Conservation (phyloP, 1,139 yeast genomes). For the Saccharomyces pastorianus region DNA sequence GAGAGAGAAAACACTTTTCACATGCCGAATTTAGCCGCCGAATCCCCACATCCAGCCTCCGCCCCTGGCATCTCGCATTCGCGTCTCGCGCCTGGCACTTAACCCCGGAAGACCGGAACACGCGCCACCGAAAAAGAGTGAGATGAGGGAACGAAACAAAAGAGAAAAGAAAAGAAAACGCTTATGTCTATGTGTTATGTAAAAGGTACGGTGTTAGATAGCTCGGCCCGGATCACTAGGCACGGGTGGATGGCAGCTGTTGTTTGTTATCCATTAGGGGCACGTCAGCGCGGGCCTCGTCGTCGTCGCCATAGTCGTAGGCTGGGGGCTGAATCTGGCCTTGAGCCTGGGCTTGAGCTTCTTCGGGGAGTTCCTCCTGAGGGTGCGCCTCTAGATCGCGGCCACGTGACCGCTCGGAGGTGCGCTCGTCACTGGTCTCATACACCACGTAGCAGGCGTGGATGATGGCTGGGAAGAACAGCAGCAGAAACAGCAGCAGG, state of each 20-base stretch:
- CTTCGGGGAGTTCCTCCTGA: background rate
- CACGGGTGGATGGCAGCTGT: background rate
- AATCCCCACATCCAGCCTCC: background rate
- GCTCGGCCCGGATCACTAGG: background rate
- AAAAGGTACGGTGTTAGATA: background rate
- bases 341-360: background rate
- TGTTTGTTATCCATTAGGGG: background rate
- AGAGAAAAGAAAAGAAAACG: background rate
- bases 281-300: background rate
- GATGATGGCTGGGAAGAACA: slow-evolving; percentile 24
- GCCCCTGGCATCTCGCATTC: background rate
- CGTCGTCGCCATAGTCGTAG: background rate
- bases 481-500: slow-evolving; percentile 17
- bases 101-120: background rate
- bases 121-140: no score
- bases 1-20: background rate
- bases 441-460: slow-evolving; percentile 25
- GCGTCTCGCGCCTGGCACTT: background rate
- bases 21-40: background rate
- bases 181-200: background rate
- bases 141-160: background rate
- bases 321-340: background rate
- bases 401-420: background rate
- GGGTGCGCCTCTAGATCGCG: background rate
- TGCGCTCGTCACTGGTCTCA: slow-evolving; percentile 21